A percentile compares a stretch with the other conserved stretches of the same genome.
phyloP scores from a whole-genome alignment of 148 eudicot species.

The Gaultheria prostrata region DNA sequence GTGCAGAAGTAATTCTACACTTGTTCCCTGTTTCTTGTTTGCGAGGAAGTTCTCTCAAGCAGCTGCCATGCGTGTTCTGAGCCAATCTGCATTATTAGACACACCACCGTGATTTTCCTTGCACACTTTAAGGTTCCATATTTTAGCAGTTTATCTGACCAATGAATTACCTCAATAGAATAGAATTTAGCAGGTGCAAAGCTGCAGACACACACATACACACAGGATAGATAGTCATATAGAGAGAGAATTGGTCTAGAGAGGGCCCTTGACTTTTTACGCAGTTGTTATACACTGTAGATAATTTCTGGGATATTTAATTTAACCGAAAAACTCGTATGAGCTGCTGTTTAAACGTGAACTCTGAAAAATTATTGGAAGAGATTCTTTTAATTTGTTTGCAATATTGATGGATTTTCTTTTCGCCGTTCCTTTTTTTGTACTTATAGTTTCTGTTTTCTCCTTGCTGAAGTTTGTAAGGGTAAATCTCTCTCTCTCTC shows the following conservation, averaged over 20 bases:
- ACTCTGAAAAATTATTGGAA: not conserved
- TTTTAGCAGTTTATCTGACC: constrained; percentile 4
- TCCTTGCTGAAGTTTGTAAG: too few relatives aligned
- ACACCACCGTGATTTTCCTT: constrained; percentile 21
- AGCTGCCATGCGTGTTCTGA: constrained; percentile 91
- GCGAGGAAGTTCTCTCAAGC: constrained; percentile 88
- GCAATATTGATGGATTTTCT: not conserved
- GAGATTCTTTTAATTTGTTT: not conserved
- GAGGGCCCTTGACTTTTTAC: not conserved
- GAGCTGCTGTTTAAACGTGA: not conserved
- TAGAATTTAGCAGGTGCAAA: not conserved
- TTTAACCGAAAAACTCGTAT: too few relatives aligned
- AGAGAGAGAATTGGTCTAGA: not conserved
- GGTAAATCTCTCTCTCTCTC: too few relatives aligned
- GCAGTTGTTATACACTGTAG: not conserved
- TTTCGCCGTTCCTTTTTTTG: not conserved
- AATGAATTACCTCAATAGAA: not conserved
- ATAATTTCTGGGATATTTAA: not conserved
- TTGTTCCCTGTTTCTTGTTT: constrained; percentile 74
- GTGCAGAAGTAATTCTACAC: constrained; percentile 74
- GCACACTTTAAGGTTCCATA: not conserved
- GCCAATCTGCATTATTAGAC: constrained; percentile 41
- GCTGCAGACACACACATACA: not conserved
- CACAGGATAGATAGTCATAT: not conserved
- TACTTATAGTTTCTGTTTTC: too few relatives aligned